Base-by-base conservation (phyloP, 129 eudicot species). In the Helichrysum umbraculigerum region DNA sequence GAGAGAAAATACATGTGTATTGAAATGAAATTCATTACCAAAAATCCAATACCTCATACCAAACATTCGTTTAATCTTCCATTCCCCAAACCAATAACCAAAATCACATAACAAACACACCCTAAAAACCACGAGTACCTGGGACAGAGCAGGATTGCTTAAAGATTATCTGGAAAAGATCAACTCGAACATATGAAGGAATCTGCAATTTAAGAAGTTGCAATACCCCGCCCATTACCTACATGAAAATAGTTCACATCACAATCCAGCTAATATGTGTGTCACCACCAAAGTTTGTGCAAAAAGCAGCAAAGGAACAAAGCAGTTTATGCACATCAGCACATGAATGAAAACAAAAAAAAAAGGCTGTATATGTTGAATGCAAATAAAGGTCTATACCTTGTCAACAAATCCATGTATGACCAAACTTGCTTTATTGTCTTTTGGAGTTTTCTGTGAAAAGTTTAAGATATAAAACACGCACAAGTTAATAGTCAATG, bases 321-420 rank as follows among this genome's bases (percentile, higher is more conserved):
- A 67, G 20, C 34, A 62, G 6, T 28, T 62, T 12, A 4, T 62
- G 35, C 7, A 11, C 21, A 19, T 17, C 8, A 37, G 35, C 7
- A 11, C 21, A 19, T 52, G 20, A 37, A 68, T 3, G 41, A 19
- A 68, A 19, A 37, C 15, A 25, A 25, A 25, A 25, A 25, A 25
- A 25, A 25, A 25, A 25, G 28, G 28, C 30, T n/a, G 60, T 28
- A 75, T 17, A 16, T 37, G 10, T 52, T 22, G 9, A 41, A 59
- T 66, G 33, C 71, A 68, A 75, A 71, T 32, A 63, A 54, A 76
- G 33, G 80, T 41, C 17, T 57, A 54, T 80, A 90, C 96, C 91
- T 88, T 87, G 82, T 88, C 93, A 74, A 90, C 91, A 59, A 84
- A 80, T 68, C 96, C 93, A 75, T 66, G 96, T 30, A 88, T 84